Conservation (phyloP, 2,329 filamentous ascomycete genomes). For the Colletotrichum tofieldiae region DNA sequence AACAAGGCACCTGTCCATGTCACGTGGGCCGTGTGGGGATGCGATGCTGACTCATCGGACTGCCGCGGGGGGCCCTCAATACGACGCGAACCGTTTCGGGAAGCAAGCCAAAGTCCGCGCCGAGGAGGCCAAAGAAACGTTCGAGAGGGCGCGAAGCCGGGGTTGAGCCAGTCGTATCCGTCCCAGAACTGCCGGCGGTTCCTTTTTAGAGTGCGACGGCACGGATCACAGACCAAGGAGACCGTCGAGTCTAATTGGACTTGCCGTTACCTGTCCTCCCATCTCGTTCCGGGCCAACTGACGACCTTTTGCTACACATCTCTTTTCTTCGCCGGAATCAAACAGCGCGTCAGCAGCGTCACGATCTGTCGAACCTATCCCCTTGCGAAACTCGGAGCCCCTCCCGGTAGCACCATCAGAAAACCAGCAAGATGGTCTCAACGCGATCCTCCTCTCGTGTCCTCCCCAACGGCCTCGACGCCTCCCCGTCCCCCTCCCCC, state of each 20-base stretch:
- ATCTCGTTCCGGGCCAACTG: conserved; percentile 5
- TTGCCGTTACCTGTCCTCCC: neutral
- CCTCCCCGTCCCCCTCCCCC: conserved; percentile 43
- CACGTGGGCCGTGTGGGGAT: too few relatives aligned
- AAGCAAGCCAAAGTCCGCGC: neutral
- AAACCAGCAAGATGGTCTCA: conserved; percentile 52
- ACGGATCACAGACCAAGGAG: neutral
- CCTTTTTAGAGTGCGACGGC: neutral
- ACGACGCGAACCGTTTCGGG: conserved; percentile 24
- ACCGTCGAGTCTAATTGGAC: neutral
- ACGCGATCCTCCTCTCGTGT: conserved; percentile 56
- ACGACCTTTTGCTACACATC: conserved; percentile 6
- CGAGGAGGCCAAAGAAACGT: conserved; percentile 7
- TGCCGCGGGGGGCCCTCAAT: neutral
- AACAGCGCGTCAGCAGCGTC: neutral
- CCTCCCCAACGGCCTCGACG: conserved; percentile 46
- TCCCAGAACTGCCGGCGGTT: neutral
- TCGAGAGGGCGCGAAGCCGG: neutral
- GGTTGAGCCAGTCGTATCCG: neutral
- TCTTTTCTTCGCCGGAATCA: neutral
- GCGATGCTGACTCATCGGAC: neutral
- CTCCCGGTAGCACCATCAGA: neutral
- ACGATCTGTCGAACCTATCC: neutral
- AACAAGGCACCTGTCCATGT: neutral
- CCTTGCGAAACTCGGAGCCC: too few relatives aligned